Evolutionary conservation across 2,329 filamentous ascomycete species (phyloP).

Genomic region (Eutypella sp.): DNA sequence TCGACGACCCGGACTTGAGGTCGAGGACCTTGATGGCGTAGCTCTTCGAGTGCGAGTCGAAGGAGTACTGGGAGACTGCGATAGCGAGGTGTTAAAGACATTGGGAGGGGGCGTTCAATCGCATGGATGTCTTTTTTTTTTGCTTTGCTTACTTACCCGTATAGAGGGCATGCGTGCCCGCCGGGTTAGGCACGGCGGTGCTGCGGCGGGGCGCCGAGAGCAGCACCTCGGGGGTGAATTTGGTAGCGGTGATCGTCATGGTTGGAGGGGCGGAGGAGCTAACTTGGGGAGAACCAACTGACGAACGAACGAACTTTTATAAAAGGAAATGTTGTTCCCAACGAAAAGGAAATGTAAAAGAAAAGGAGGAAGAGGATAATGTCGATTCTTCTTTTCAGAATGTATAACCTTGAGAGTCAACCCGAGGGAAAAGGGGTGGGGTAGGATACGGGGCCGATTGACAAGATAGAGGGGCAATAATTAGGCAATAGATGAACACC

Average conservation of each 20-base stretch:
- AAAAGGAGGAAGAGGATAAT: too few relatives aligned
- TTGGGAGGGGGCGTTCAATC: neutral
- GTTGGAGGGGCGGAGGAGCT: too few relatives aligned
- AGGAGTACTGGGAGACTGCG: constrained; percentile 70
- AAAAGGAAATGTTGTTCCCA: too few relatives aligned
- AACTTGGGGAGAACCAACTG: too few relatives aligned
- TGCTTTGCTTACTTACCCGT: constrained; percentile 42
- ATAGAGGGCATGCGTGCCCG: constrained; percentile 61
- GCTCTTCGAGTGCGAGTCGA: constrained; percentile 65
- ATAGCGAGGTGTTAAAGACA: neutral
- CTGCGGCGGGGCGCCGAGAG: constrained; percentile 72
- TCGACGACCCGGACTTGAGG: constrained; percentile 60
- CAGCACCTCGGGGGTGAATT: constrained; percentile 73
- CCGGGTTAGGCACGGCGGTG: constrained; percentile 62
- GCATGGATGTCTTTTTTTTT: neutral
- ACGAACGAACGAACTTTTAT: too few relatives aligned
- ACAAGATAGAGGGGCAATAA: too few relatives aligned
- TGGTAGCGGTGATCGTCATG: constrained; percentile 67
- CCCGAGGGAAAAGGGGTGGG: too few relatives aligned
- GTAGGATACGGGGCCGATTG: too few relatives aligned
- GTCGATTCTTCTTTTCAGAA: too few relatives aligned
- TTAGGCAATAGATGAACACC: too few relatives aligned
- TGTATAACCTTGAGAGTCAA: too few relatives aligned
- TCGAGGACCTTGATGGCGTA: constrained; percentile 68
- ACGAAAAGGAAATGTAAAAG: too few relatives aligned